Percentiles rank a stretch among this genome's conserved stretches.
phyloP scores from a whole-genome alignment of 345 rosid genomes.

The Eucalyptus cloeziana region DNA sequence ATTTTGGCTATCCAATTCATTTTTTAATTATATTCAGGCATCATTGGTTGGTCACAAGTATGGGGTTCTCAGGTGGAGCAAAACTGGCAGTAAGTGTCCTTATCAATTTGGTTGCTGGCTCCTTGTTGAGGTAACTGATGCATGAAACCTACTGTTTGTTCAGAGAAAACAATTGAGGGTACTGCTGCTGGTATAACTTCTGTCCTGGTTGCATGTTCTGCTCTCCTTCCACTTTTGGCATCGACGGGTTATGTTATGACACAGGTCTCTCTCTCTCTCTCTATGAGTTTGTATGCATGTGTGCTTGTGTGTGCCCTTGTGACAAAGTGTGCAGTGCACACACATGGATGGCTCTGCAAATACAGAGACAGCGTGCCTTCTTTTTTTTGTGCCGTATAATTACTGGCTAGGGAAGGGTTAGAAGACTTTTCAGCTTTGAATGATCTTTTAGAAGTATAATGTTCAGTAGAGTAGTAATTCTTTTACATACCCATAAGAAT shows the following conservation, averaged over 20 bases:
- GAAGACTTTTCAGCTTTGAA: not conserved
- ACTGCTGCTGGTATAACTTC: conserved; percentile 96
- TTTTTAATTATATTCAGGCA: conserved; percentile 36
- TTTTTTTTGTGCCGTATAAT: not conserved
- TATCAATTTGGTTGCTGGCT: not conserved
- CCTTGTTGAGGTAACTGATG: not conserved
- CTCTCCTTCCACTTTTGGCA: conserved; percentile 74
- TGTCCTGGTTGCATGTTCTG: conserved; percentile 65
- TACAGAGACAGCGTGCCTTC: not conserved
- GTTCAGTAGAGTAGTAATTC: not conserved
- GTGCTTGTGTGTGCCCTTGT: not conserved
- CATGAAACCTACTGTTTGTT: not conserved
- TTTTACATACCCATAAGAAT: not conserved
- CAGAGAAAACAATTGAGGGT: conserved; percentile 96
- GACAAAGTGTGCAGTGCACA: not conserved
- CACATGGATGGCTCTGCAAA: not conserved
- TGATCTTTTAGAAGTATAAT: not conserved
- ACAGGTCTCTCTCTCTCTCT: conserved; percentile 30
- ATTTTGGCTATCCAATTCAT: not conserved
- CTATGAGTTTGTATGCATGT: not conserved
- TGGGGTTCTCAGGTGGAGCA: conserved; percentile 93
- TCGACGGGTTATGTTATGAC: conserved; percentile 70
- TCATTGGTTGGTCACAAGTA: conserved; percentile 96
- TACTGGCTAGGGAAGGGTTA: not conserved
- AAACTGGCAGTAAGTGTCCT: conserved; percentile 60